Percentiles rank a stretch among this genome's conserved stretches.
Conservation (phyloP, 768 basidiomycete genomes). For the Calocera viscosa region DNA sequence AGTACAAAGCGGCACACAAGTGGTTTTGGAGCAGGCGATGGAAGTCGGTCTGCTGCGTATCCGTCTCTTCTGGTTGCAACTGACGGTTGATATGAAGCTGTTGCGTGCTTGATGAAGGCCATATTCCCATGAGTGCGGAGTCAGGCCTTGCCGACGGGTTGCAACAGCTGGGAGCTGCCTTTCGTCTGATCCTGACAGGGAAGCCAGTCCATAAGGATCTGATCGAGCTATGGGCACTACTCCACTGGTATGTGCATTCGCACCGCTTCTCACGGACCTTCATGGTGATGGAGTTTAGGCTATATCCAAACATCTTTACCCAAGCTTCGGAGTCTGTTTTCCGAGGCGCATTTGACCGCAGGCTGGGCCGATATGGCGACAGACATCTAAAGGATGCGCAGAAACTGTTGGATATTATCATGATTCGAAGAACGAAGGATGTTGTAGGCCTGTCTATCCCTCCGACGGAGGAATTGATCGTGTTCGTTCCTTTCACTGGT, state of each 20-base stretch:
- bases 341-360: constrained; percentile 41
- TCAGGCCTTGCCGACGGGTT: constrained; percentile 42
- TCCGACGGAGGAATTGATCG: constrained; percentile 43
- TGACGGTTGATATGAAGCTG: constrained; percentile 17
- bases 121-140: constrained; percentile 58
- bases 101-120: constrained; percentile 53
- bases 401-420: constrained; percentile 39
- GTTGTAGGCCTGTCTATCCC: constrained; percentile 40
- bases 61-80: constrained; percentile 14
- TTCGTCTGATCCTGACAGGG: constrained; percentile 56
- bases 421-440: constrained; percentile 51
- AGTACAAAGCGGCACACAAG: constrained; percentile 41
- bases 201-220: constrained; percentile 63
- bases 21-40: constrained; percentile 52
- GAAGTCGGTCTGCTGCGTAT: constrained; percentile 27
- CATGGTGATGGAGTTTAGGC: constrained; percentile 21
- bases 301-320: constrained; percentile 45
- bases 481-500: constrained; percentile 33
- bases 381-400: constrained; percentile 39
- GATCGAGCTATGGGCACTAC: constrained; percentile 43
- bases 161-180: constrained; percentile 43
- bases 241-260: constrained; percentile 31
- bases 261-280: neutral
- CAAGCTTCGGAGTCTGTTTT: constrained; percentile 37
- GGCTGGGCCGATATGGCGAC: constrained; percentile 39